Percentiles rank a stretch among this genome's conserved stretches.
These are phyloP conservation scores for Lactarius trivialis DNA, from an alignment of 768 basidiomycete species.

Conservation along the genomic window DNA sequence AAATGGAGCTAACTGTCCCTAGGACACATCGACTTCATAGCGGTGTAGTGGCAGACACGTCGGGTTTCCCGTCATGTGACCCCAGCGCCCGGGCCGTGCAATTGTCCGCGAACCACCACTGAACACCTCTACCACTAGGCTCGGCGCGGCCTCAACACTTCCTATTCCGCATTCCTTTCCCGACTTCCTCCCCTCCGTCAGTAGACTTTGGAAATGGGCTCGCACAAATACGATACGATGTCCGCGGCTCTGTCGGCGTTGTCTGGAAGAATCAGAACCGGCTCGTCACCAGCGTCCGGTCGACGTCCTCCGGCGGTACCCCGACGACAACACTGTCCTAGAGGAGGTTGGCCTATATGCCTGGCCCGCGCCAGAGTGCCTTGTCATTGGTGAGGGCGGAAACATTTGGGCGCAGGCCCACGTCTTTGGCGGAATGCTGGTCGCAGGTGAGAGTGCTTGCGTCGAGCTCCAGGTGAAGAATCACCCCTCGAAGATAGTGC, in stretches of 20 bases:
- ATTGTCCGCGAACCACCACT: too few relatives aligned
- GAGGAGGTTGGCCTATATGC: slow-evolving; percentile 30
- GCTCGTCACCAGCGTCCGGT: slow-evolving; percentile 57
- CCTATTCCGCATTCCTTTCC: slow-evolving; percentile 71
- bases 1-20: too few relatives aligned
- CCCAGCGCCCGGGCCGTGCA: too few relatives aligned
- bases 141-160: slow-evolving; percentile 74
- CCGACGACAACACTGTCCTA: neutral
- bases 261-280: slow-evolving; percentile 68
- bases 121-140: slow-evolving; percentile 70
- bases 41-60: too few relatives aligned
- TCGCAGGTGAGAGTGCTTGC: slow-evolving; percentile 67
- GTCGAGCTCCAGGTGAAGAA: slow-evolving; percentile 82
- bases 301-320: slow-evolving; percentile 51
- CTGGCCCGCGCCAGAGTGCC: slow-evolving; percentile 44
- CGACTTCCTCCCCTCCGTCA: slow-evolving; percentile 58
- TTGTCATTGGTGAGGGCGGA: slow-evolving; percentile 68
- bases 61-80: too few relatives aligned
- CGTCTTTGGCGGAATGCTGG: slow-evolving; percentile 56
- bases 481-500: slow-evolving; percentile 72
- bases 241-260: slow-evolving; percentile 65
- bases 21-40: too few relatives aligned
- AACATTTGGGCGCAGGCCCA: slow-evolving; percentile 72
- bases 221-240: slow-evolving; percentile 64
- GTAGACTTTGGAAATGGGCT: slow-evolving; percentile 65